Base-by-base conservation (phyloP, 139 green algal species). In the Tetradesmus lagerheimii region DNA sequence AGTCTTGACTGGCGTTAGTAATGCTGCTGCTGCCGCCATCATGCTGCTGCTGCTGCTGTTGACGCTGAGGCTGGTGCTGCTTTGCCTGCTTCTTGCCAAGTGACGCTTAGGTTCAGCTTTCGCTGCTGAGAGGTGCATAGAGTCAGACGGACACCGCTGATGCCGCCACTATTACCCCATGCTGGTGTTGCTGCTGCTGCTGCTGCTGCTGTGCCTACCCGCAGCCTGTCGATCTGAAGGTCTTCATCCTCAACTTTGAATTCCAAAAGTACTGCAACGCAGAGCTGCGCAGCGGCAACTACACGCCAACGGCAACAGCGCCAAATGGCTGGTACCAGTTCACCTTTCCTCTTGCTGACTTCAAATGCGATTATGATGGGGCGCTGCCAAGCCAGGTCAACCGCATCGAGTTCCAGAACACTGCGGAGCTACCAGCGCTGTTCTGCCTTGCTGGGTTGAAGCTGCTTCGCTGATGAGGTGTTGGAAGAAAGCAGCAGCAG, bases 401-500 rank as follows among this genome's bases (percentile, higher is more conserved):
- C 47, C 82, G 57, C 57, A 88, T 88, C 35, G 82, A 88, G 37
- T 79, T 88, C 50, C 82, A 88, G 53, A 88, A 88, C 8, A 77
- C 53, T 25, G 35, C 6, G 4, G 35, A 79, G 18, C 47, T 20
- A 20, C 35, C 35, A 35, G 82, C 57, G 35, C 41, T 79, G 57
- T 50, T 88, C 20, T 88, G 82, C 27, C 23, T 88, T 31, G 82
- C 57, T 25, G 82, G 57, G 34, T 53, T 88, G 31, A 3, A 9
- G 35, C 82, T 88, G 57, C 57, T 71, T 20, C 57, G 57, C 20
- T 71, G 20, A 71, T 62, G 47, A 62, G 8, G 47, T n/a, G n/a
- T n/a, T n/a, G n/a, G n/a, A n/a, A n/a, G n/a, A n/a, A n/a, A n/a
- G n/a, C n/a, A n/a, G n/a, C n/a, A n/a, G n/a, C n/a, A n/a, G n/a